Base-by-base conservation (phyloP, 371 early-diverging fungal species). In the Phascolomyces articulosus region DNA sequence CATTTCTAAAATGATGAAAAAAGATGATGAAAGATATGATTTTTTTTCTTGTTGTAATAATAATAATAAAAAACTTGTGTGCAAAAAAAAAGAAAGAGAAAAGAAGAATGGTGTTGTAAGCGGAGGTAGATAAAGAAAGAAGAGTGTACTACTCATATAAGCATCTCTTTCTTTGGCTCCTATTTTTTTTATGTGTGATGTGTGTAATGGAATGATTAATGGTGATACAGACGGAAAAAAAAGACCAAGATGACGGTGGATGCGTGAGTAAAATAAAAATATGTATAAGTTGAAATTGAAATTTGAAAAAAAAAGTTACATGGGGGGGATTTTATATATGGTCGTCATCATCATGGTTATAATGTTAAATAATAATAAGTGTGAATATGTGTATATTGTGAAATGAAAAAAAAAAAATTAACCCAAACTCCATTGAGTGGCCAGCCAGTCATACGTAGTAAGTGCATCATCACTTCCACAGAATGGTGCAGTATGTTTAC, bases 341-440 rank as follows among this genome's bases (percentile, higher is more conserved):
- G 38, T 38, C 38, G 38, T 6, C 38, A 13, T 38, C n/a, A n/a
- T n/a, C n/a, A n/a, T n/a, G n/a, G n/a, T n/a, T n/a, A n/a, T n/a
- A n/a, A n/a, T n/a, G n/a, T n/a, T n/a, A n/a, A 44, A n/a, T 8
- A 44, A 7, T 13, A 18, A 0, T 1, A n/a, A 18, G 1, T 18
- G 4, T 16, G 51, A 51, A n/a, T 51, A n/a, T 13, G 47, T 47
- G 47, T 4, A n/a, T 47, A 18, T 13, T 18, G n/a, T 11, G 47
- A 18, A 20, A 24, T 7, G 11, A n/a, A 51, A 15, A 23, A 3
- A 51, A 51, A 13, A 49, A n/a, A 9, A 49, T 67, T 76, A 78
- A 40, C 78, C 81, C 49, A 80, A 68, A 65, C 81, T 80, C 81
- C 81, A 80, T 60, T 70, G 67, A 18, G 65, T 68, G 40, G 73